Evolutionary conservation across 257 asterid species (phyloP), one percentile per base, ranked within the genome.

Genomic region (Echium plantagineum): DNA sequence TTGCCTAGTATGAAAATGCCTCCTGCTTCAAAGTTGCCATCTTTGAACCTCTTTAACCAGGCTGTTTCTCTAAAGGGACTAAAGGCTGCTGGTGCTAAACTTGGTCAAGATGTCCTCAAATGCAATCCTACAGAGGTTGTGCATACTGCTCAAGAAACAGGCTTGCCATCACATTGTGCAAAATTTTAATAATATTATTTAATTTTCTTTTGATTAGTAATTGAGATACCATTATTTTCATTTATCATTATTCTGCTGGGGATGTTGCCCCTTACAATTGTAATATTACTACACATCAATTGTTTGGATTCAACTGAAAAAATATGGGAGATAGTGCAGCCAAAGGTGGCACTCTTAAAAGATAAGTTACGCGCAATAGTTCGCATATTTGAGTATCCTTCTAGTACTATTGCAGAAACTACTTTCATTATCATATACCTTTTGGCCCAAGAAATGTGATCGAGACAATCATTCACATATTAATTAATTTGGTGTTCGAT

Each of bases 81-180:
- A 74, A 91, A 86, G 76, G 85, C 87, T 0, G 98, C 95, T 0
- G 98, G 98, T 24, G 98, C 97, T 0, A 91, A 84, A 66, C 28
- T 91, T 42, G 78, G 84, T 22, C 81, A 85, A 61, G 96, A 91
- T 69, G 98, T 91, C 18, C 79, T 91, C 5, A 72, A 69, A 15
- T 91, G 98, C 82, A 73, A 24, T n/a, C 57, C 81, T 9, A 66
- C 63, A 0, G 85, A 91, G 69, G 24, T 68, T 0, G 97, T 84
- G 31, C 60, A 53, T 30, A 94, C 84, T 49, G 62, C 84, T 59
- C 79, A 65, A 24, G 76, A 76, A 20, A 91, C 98, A 0, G 96
- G 97, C 24, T 42, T 89, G 30, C 95, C 95, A 55, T 84, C 94
- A 21, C 86, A 77, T 72, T 91, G 98, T 75, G 89, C 94, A n/a